These are phyloP conservation scores for Amanita rubescens DNA, from an alignment of 768 basidiomycete species.

Conservation along the genomic window DNA sequence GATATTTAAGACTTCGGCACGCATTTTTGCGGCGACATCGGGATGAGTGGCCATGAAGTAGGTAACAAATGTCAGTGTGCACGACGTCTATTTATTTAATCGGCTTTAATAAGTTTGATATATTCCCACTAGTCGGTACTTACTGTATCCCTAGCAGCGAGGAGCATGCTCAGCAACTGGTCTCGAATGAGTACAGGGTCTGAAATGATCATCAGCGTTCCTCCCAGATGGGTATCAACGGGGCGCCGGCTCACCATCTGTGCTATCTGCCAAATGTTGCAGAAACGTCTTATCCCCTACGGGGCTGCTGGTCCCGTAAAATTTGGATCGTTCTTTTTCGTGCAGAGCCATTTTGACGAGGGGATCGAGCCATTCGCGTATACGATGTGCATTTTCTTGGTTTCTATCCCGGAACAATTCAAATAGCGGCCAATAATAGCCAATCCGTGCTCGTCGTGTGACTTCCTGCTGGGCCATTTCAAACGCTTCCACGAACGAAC, in stretches of 20 bases:
- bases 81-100: conserved; percentile 48
- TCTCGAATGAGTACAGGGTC: conserved; percentile 65
- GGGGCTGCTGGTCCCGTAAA: conserved; percentile 28
- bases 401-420: conserved; percentile 54
- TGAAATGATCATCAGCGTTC: conserved; percentile 18
- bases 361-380: conserved; percentile 57
- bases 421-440: conserved; percentile 53
- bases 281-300: conserved; percentile 55
- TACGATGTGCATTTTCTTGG: conserved; percentile 37
- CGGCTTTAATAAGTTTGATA: not conserved
- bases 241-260: conserved; percentile 36
- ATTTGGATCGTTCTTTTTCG: conserved; percentile 31
- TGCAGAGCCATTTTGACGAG: conserved; percentile 48
- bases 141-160: conserved; percentile 76
- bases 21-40: conserved; percentile 42
- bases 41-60: conserved; percentile 68
- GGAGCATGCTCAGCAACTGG: conserved; percentile 68
- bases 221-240: not conserved
- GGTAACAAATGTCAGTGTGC: conserved; percentile 57
- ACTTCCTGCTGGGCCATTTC: conserved; percentile 47
- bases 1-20: conserved; percentile 51
- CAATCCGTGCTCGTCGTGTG: conserved; percentile 42
- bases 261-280: conserved; percentile 59
- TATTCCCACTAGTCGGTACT: conserved; percentile 11
- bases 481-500: conserved; percentile 54